Evolutionary conservation across 164 flowering plant species (phyloP), one percentile per base, ranked within the genome.

Genomic region (Nelumbo lutea): DNA sequence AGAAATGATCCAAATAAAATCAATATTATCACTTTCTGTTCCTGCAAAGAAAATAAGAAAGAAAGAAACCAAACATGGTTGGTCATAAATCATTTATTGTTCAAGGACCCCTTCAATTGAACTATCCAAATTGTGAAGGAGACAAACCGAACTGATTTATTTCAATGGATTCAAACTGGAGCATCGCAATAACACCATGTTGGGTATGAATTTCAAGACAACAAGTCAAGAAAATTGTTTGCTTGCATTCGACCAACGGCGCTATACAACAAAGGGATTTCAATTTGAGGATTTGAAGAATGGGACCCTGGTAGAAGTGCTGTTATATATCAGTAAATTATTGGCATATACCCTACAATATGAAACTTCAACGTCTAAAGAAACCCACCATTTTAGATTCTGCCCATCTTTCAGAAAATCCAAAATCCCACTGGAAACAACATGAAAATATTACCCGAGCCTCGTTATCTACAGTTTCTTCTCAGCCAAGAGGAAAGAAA

Each of bases 71-170:
- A 58, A 5, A 58, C 41, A 59, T 65, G 53, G 11, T 13, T 10
- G 41, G 47, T 66, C 67, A 66, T 64, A 67, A 68, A 65, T 67
- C 77, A 64, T 65, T 67, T 47, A 59, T 68, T 59, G 39, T 65
- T 56, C 71, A 62, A 71, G 50, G 62, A 63, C 65, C 74, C 71
- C 62, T 68, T 61, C 65, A 43, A 52, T 72, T 65, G 65, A n/a
- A 68, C 42, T 59, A n/a, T 45, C 55, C 7, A 51, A 51, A 51
- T 51, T 51, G 10, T 51, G 55, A 51, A 2, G 55, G 10, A 27
- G 55, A 51, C 55, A 9, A 51, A 51, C 13, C 55, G 10, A 51
- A 3, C 55, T 13, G 2, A 51, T 6, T 51, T 51, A 3, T 51
- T 51, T 10, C 2, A 2, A 13, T 9, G 55, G 13, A 51, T 10